Evolutionary conservation across 345 rosid species (phyloP).

Genomic region (Brassica nigra): DNA sequence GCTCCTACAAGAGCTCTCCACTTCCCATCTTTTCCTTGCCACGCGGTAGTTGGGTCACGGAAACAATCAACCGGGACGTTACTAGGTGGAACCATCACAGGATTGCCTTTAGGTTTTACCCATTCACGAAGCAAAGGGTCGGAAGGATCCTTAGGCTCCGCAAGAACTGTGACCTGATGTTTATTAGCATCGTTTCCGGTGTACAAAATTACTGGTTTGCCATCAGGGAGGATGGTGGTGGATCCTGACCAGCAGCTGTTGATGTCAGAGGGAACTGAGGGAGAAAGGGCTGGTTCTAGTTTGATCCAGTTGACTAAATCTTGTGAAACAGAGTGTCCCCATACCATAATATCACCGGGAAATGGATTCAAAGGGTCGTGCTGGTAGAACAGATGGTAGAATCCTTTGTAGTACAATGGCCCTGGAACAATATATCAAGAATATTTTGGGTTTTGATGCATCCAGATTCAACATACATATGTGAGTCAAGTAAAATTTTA

Average conservation of each 20-base stretch:
- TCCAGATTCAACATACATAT: neutral
- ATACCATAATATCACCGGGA: conserved; percentile 48
- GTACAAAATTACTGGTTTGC: conserved; percentile 57
- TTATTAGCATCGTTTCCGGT: neutral
- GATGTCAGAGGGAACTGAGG: conserved; percentile 60
- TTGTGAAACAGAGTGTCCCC: conserved; percentile 72
- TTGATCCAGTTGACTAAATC: conserved; percentile 70
- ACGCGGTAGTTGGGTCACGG: conserved; percentile 72
- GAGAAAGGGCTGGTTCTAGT: conserved; percentile 58
- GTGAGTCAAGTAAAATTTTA: neutral
- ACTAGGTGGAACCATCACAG: conserved; percentile 53
- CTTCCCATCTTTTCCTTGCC: conserved; percentile 57
- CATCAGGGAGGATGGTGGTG: conserved; percentile 59
- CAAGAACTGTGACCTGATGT: conserved; percentile 65
- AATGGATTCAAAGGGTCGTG: conserved; percentile 59
- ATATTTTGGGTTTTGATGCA: neutral
- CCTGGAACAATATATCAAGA: conserved; percentile 42
- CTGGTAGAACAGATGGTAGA: conserved; percentile 50
- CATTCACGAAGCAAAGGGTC: conserved; percentile 68
- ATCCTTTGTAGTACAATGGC: conserved; percentile 70
- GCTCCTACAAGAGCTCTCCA: conserved; percentile 60
- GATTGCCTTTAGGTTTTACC: conserved; percentile 57
- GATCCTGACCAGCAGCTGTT: conserved; percentile 78
- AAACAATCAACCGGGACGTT: conserved; percentile 40
- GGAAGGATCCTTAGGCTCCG: conserved; percentile 52